A percentile compares a stretch with the other conserved stretches of the same genome.
These are phyloP conservation scores for Alternaria viburni DNA, from an alignment of 2,329 filamentous ascomycete species.

Conservation along the genomic window DNA sequence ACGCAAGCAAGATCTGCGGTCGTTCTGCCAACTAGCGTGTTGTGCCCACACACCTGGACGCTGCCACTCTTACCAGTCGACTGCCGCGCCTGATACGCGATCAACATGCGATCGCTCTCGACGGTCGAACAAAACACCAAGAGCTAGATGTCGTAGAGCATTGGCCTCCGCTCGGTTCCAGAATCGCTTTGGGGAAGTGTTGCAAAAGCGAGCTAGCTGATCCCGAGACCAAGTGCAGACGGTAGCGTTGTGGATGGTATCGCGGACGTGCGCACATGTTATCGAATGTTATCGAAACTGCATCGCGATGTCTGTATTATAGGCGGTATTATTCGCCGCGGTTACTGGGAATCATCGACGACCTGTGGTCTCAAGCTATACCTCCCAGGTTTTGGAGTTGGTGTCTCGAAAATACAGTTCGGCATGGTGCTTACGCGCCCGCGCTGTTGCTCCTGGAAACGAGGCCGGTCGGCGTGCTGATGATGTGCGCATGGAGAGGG, in stretches of 20 bases:
- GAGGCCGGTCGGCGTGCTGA: neutral
- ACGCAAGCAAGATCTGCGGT: neutral
- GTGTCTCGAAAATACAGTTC: neutral
- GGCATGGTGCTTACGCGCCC: neutral
- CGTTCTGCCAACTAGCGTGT: neutral
- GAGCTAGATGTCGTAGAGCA: neutral
- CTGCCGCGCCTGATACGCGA: neutral
- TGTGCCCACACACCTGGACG: neutral
- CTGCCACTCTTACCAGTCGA: neutral
- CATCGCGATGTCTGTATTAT: neutral
- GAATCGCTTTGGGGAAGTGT: neutral
- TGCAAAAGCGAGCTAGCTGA: neutral
- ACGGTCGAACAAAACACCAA: neutral
- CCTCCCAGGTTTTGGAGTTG: neutral
- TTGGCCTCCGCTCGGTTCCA: neutral
- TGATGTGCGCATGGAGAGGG: neutral
- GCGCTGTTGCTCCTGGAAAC: slow-evolving; percentile 7
- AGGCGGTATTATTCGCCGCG: neutral
- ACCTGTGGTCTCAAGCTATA: neutral
- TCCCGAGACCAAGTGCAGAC: neutral
- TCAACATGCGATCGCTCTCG: neutral
- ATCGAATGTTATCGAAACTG: neutral
- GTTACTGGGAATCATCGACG: neutral
- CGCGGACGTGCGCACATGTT: neutral
- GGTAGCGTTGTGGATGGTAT: neutral